These are phyloP conservation scores for Wallacemonas sp. DNA, from an alignment of 208 protist genomes.

Conservation along the genomic window DNA sequence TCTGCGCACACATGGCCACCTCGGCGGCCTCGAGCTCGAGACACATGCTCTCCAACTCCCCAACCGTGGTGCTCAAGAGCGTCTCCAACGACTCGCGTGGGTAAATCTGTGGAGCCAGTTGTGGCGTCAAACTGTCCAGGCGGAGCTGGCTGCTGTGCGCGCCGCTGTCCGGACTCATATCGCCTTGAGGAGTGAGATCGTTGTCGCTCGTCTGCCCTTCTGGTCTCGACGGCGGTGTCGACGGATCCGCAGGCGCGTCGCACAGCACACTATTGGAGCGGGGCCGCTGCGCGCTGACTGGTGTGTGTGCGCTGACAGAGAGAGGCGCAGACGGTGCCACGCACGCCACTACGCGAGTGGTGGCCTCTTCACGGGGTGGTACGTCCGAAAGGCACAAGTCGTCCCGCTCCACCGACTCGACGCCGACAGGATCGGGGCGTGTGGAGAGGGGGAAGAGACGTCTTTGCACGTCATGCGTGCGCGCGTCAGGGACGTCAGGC, in stretches of 20 bases:
- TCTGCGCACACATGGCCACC: slow-evolving; percentile 26
- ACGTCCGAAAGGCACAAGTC: too few relatives aligned
- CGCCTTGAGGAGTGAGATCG: slow-evolving; percentile 19
- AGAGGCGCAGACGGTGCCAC: too few relatives aligned
- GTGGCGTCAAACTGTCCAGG: too few relatives aligned
- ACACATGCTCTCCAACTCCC: slow-evolving; percentile 66
- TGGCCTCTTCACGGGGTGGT: too few relatives aligned
- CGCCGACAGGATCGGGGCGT: too few relatives aligned
- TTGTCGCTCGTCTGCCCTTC: slow-evolving; percentile 20
- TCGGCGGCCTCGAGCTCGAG: slow-evolving; percentile 45
- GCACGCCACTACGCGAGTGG: too few relatives aligned
- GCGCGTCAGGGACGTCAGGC: too few relatives aligned
- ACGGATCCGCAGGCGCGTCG: slow-evolving; percentile 7
- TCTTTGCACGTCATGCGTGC: too few relatives aligned
- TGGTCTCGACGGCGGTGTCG: slow-evolving; percentile 23
- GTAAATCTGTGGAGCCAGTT: too few relatives aligned
- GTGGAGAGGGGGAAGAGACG: too few relatives aligned
- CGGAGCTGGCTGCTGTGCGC: slow-evolving; percentile 25
- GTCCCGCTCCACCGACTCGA: too few relatives aligned
- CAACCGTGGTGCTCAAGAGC: neutral
- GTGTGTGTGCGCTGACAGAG: neutral
- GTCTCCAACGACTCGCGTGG: slow-evolving; percentile 1
- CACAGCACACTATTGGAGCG: neutral
- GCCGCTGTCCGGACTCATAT: slow-evolving; percentile 59
- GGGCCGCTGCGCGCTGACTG: neutral